A percentile compares a stretch with the other conserved stretches of the same genome.
Conservation (phyloP, 208 protist genomes). For the Leishmania amazonensis region DNA sequence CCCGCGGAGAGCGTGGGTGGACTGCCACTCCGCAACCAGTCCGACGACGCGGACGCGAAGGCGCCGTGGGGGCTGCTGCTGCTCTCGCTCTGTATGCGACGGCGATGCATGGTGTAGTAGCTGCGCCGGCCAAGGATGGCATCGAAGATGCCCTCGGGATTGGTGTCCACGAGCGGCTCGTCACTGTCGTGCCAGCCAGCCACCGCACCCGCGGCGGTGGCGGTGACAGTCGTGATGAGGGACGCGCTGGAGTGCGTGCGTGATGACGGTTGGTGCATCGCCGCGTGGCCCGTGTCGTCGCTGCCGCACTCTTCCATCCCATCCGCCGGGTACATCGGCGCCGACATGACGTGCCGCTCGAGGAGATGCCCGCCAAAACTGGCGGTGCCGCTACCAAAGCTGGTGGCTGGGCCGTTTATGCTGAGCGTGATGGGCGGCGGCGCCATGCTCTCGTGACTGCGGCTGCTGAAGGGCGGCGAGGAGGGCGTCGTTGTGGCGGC, state of each 20-base stretch:
- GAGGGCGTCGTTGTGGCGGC: not conserved
- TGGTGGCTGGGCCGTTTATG: not conserved
- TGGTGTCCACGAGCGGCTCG: not conserved
- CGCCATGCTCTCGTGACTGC: not conserved
- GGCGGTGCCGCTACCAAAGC: not conserved
- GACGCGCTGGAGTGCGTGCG: conserved; percentile 11
- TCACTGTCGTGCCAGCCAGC: not conserved
- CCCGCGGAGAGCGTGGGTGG: not conserved
- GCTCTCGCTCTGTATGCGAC: conserved; percentile 4
- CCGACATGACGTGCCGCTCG: conserved; percentile 14
- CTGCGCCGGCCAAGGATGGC: conserved; percentile 4
- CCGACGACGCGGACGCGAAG: not conserved
- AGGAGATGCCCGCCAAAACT: not conserved
- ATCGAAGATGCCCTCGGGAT: conserved; percentile 2
- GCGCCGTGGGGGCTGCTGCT: not conserved
- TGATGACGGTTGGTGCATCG: not conserved
- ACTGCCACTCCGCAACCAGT: conserved; percentile 4
- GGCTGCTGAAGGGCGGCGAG: not conserved
- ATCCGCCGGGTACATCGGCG: conserved; percentile 7
- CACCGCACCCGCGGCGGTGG: not conserved
- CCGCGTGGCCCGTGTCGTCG: not conserved
- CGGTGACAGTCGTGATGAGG: not conserved
- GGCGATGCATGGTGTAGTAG: not conserved
- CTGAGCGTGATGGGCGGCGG: not conserved
- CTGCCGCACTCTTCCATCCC: conserved; percentile 8